Base-by-base conservation (phyloP, 768 basidiomycete species). In the Hemileccinum impolitum region DNA sequence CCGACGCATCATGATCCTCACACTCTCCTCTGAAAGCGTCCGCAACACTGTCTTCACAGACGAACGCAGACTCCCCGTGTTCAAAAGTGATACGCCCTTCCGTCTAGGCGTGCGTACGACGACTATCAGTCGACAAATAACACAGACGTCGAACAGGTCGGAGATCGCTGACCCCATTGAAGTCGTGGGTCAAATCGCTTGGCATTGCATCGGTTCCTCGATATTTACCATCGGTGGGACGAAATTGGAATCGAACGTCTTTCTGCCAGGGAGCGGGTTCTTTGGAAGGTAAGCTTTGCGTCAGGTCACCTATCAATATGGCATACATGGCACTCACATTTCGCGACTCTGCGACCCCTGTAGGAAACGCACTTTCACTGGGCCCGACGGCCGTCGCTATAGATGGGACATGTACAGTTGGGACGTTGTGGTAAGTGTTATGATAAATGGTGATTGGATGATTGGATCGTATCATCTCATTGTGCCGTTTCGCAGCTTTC, bases 171-270 rank as follows among this genome's bases (percentile, higher is more conserved):
- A 64, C 38, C 52, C 55, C n/a, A 64, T 60, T 26, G 58, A 61
- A 4, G 52, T 59, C 6, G 40, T 72, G 37, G 70, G 64, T 14
- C 47, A 57, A 38, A 70, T 75, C 13, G 60, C 65, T 4, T 72
- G 70, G 67, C 56, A 59, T 14, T 42, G 46, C 9, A 17, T 69
- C n/a, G 48, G 54, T 10, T 61, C 68, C 1, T 64, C 70, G 9
- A 57, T 58, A 21, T 58, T 74, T 43, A 59, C 47, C 9, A 62
- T 70, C 23, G 55, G 59, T 9, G 70, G 53, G 4, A 46, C 36
- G 15, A 65, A 62, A 43, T 39, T 66, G 4, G 44, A 61, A 23
- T 61, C 67, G 1, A 51, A 50, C 21, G 43, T 46, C 1, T 72
- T 65, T 47, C 47, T 68, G 1, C 57, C 59, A 2, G 23, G 53